phyloP scores from a whole-genome alignment of 2,329 filamentous ascomycete genomes.

The Pleoardoris graminearum region DNA sequence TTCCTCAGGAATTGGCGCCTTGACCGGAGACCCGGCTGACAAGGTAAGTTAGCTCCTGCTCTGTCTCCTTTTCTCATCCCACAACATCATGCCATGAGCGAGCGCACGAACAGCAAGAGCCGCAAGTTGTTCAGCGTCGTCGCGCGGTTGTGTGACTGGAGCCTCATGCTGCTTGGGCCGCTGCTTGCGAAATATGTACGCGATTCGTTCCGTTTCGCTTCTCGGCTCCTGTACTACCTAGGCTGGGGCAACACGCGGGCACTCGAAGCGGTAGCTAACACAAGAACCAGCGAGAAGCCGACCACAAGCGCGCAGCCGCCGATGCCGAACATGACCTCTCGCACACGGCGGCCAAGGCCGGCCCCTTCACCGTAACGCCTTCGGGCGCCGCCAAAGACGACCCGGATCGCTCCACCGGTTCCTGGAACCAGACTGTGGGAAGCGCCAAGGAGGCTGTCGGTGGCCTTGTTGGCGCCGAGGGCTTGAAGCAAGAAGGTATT shows the following conservation, averaged over 20 bases:
- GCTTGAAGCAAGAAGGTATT: constrained; percentile 72
- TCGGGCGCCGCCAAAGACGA: constrained; percentile 70
- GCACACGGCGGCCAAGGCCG: constrained; percentile 74
- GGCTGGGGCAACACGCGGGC: not conserved
- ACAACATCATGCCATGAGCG: constrained; percentile 1
- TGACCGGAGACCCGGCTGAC: constrained; percentile 74
- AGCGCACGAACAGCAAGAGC: constrained; percentile 4
- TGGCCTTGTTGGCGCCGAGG: constrained; percentile 73
- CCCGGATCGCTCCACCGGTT: constrained; percentile 70
- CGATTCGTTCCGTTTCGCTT: not conserved
- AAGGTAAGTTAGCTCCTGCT: constrained; percentile 51
- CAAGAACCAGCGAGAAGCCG: constrained; percentile 57
- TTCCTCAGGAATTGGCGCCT: constrained; percentile 70
- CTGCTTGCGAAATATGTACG: constrained; percentile 3
- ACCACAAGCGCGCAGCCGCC: constrained; percentile 67
- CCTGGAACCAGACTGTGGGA: constrained; percentile 89
- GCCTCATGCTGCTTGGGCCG: constrained; percentile 10
- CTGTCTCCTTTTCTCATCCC: not conserved
- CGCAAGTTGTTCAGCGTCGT: constrained; percentile 9
- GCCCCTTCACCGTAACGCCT: constrained; percentile 68
- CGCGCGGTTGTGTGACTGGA: constrained; percentile 7
- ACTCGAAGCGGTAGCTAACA: constrained; percentile 26
- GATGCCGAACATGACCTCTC: constrained; percentile 72
- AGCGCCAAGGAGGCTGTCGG: constrained; percentile 81
- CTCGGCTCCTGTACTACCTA: no score